These are phyloP conservation scores for Mimosa bimucronata DNA, from an alignment of 306 rosid genomes.

Conservation along the genomic window DNA sequence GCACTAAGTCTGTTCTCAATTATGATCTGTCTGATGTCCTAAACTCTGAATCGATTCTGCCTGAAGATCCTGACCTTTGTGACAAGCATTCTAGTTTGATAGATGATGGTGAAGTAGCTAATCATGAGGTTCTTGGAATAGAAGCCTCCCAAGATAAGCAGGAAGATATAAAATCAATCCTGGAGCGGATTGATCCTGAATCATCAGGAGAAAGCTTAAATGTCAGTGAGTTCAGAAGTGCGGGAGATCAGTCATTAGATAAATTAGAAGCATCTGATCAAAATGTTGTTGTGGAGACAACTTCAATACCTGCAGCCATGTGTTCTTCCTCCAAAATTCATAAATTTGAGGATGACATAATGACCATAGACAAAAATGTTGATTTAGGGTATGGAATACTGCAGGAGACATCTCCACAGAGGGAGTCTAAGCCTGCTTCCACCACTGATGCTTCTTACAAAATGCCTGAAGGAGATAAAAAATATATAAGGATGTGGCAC, in stretches of 20 bases:
- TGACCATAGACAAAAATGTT: constrained; percentile 28
- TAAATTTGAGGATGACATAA: constrained; percentile 37
- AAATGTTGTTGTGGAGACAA: constrained; percentile 33
- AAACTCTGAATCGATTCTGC: not conserved
- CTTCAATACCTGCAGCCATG: constrained; percentile 17
- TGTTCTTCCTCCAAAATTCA: constrained; percentile 37
- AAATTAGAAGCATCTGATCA: constrained; percentile 3
- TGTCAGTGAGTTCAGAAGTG: not conserved
- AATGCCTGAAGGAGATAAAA: constrained; percentile 54
- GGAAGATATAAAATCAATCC: constrained; percentile 4
- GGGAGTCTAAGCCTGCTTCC: constrained; percentile 38
- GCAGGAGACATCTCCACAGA: constrained; percentile 29
- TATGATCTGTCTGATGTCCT: not conserved
- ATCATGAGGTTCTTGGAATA: not conserved
- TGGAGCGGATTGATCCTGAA: constrained; percentile 17
- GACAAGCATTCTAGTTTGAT: not conserved
- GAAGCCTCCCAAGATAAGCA: not conserved
- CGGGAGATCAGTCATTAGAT: not conserved
- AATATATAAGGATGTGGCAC: constrained; percentile 71
- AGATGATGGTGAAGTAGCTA: not conserved
- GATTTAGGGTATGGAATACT: constrained; percentile 31
- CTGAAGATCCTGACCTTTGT: not conserved
- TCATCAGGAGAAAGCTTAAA: not conserved
- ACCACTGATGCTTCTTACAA: constrained; percentile 25
- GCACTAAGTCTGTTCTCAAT: constrained; percentile 2